Conservation (phyloP, 2,329 filamentous ascomycete genomes). For the Madurella fahalii region DNA sequence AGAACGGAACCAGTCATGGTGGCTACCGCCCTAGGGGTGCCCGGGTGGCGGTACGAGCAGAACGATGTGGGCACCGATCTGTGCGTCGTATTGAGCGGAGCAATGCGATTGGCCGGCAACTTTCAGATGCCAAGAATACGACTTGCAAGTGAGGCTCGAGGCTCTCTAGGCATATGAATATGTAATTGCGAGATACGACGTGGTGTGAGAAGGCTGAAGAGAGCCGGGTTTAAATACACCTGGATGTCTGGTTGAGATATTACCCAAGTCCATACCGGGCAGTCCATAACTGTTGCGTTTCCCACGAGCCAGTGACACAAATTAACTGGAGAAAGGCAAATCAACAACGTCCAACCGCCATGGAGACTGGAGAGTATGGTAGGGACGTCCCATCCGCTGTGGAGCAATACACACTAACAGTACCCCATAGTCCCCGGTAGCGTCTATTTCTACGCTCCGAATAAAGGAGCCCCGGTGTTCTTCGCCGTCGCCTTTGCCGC, state of each 20-base stretch:
- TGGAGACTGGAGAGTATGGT: constrained; percentile 18
- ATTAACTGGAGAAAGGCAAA: neutral
- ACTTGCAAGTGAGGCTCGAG: neutral
- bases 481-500: constrained; percentile 40
- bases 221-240: neutral
- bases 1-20: too few relatives aligned
- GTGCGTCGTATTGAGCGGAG: constrained; percentile 5
- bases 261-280: too few relatives aligned
- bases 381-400: neutral
- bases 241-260: too few relatives aligned
- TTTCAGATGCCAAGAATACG: neutral
- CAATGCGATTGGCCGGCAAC: constrained; percentile 12
- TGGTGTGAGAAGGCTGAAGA: neutral
- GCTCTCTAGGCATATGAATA: neutral
- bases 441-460: constrained; percentile 45
- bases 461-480: constrained; percentile 46
- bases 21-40: too few relatives aligned
- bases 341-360: constrained; percentile 12
- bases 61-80: too few relatives aligned
- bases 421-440: constrained; percentile 36
- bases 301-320: neutral
- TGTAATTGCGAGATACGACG: constrained; percentile 16
- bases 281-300: neutral
- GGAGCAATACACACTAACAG: neutral
- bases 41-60: too few relatives aligned